phyloP scores from a whole-genome alignment of 495 filamentous ascomycete genomes.

The Margaritispora aquatica region DNA sequence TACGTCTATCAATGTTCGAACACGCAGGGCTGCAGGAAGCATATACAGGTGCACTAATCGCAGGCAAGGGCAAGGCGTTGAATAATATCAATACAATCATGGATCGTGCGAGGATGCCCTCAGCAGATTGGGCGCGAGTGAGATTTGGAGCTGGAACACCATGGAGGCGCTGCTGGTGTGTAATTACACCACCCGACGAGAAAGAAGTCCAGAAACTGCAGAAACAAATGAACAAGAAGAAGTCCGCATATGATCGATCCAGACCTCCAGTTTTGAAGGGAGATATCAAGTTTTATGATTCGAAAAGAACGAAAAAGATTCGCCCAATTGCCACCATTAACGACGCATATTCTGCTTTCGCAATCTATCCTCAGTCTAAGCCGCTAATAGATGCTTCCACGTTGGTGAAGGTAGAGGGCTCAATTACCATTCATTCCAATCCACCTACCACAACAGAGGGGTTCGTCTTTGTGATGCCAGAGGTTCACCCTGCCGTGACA shows the following conservation, averaged over 20 bases:
- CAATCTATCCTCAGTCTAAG: slow-evolving; percentile 92
- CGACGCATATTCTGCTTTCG: slow-evolving; percentile 86
- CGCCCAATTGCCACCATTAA: slow-evolving; percentile 85
- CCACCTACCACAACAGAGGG: slow-evolving; percentile 74
- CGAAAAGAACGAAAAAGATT: slow-evolving; percentile 88
- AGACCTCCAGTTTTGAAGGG: slow-evolving; percentile 63
- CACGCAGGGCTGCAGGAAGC: slow-evolving; percentile 90
- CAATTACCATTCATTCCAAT: slow-evolving; percentile 74
- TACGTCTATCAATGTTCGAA: slow-evolving; percentile 92
- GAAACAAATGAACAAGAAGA: slow-evolving; percentile 75
- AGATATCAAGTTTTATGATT: slow-evolving; percentile 90
- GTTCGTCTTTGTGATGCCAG: slow-evolving; percentile 97
- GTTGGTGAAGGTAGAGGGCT: slow-evolving; percentile 88
- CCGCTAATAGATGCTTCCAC: slow-evolving; percentile 91
- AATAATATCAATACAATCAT: slow-evolving; percentile 86
- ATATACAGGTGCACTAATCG: slow-evolving; percentile 93
- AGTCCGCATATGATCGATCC: slow-evolving; percentile 71
- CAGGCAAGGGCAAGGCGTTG: slow-evolving; percentile 81
- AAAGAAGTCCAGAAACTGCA: slow-evolving; percentile 81
- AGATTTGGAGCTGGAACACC: slow-evolving; percentile 94
- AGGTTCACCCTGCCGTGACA: slow-evolving; percentile 80
- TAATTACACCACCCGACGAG: slow-evolving; percentile 85
- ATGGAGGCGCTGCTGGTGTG: slow-evolving; percentile 95
- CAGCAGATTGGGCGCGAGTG: slow-evolving; percentile 93
- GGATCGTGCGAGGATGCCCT: slow-evolving; percentile 64